phyloP scores from a whole-genome alignment of 805 yeast species.

The Ogataea paradorogensis region DNA sequence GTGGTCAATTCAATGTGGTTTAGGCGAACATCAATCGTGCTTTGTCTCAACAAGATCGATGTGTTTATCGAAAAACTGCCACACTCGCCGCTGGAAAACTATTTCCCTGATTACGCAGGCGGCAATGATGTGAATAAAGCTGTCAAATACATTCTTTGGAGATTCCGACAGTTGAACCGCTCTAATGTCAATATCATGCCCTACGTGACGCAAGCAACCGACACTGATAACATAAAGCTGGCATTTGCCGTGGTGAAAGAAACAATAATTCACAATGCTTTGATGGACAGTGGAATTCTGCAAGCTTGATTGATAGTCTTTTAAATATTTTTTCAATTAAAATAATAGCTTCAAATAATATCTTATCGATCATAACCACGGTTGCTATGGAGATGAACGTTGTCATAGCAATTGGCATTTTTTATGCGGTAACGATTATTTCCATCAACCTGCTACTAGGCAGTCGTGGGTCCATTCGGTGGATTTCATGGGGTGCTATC shows the following conservation, averaged over 20 bases:
- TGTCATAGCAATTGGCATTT: conserved; percentile 3
- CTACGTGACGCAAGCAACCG: conserved; percentile 93
- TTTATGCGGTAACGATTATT: conserved; percentile 10
- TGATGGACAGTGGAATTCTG: conserved; percentile 54
- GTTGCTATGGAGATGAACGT: conserved; percentile 1
- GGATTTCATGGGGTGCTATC: conserved; percentile 26
- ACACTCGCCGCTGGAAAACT: conserved; percentile 72
- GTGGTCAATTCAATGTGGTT: conserved; percentile 94
- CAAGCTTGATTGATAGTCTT: conserved; percentile 18
- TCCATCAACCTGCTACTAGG: conserved; percentile 16
- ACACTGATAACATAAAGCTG: conserved; percentile 80
- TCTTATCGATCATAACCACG: not conserved
- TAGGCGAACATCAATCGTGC: conserved; percentile 76
- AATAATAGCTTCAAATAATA: not conserved
- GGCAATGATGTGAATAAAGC: conserved; percentile 89
- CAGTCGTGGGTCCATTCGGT: conserved; percentile 22
- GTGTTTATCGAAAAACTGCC: conserved; percentile 83
- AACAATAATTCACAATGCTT: conserved; percentile 53
- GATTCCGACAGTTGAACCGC: conserved; percentile 81
- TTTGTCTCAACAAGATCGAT: conserved; percentile 88
- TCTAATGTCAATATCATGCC: conserved; percentile 82
- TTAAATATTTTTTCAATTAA: not conserved
- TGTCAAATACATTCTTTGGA: conserved; percentile 86
- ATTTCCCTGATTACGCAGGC: conserved; percentile 88
- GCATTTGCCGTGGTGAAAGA: conserved; percentile 65